Evolutionary conservation across 192 early-diverging fungal species (phyloP), one percentile per base, ranked within the genome.

Genomic region (Coemansia sp.): DNA sequence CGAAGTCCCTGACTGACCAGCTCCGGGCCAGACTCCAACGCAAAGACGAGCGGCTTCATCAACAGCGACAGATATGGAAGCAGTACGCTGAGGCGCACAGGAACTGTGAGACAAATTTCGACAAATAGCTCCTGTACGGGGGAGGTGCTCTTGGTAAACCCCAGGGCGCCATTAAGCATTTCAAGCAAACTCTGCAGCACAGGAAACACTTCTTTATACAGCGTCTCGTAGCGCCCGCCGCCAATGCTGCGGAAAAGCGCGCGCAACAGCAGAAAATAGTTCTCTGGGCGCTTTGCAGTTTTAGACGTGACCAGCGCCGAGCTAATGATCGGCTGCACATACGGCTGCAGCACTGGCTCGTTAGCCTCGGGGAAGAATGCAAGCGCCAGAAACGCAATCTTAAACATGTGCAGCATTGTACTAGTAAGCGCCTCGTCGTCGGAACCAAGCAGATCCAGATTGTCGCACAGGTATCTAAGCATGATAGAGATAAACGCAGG

Each of bases 121-220:
- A 98, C 93, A 85, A 97, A 97, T n/a, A 98, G 82, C 69, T 98
- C 96, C 42, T 90, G 87, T 89, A 96, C 92, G 25, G 88, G 88
- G 65, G 86, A 88, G 57, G 92, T 90, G 61, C 91, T 88, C 7
- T 95, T 90, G 7, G 88, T 64, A 0, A 93, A 89, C 5, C 90
- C 80, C 6, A 97, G 80, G 5, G 91, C 76, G 21, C 83, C 81
- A 70, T 98, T 98, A n/a, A 99, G 85, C 4, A 87, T 89, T 66
- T 97, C 95, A 10, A 99, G 82, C 27, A 99, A 82, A 5, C 94
- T 89, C 66, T 94, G 96, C 32, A 99, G 76, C 51, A 98, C 75
- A 1, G 98, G 95, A 30, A 94, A 86, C 6, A 98, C 95, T 74
- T 98, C 96, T 70, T 95, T 92, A 78, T 99, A 98, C 11, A 98